Evolutionary conservation across 768 basidiomycete species (phyloP).

Genomic region (Tremella mesenterica): DNA sequence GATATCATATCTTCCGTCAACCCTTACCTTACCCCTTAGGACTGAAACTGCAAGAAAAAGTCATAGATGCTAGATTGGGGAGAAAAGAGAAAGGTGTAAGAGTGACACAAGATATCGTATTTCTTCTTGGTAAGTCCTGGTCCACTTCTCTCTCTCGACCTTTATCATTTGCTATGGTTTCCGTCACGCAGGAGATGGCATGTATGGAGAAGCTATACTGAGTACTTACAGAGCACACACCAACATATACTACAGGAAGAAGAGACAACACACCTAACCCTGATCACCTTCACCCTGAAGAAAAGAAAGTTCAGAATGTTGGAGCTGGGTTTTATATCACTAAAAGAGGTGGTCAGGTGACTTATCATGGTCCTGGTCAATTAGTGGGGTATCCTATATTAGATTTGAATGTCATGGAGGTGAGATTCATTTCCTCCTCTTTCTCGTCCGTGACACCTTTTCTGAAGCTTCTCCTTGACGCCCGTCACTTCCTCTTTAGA

Average conservation of each 20-base stretch:
- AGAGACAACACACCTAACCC: slow-evolving; percentile 52
- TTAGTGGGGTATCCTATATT: slow-evolving; percentile 90
- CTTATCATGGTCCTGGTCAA: slow-evolving; percentile 96
- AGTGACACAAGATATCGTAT: slow-evolving; percentile 36
- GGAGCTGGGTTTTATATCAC: slow-evolving; percentile 84
- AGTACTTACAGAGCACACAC: slow-evolving; percentile 59
- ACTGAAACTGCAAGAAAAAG: slow-evolving; percentile 44
- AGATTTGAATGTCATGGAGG: slow-evolving; percentile 71
- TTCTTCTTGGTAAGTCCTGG: slow-evolving; percentile 38
- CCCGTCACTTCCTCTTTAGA: too few relatives aligned
- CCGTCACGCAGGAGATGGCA: background rate
- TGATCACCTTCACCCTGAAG: slow-evolving; percentile 55
- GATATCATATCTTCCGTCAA: slow-evolving; percentile 64
- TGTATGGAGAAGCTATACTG: background rate
- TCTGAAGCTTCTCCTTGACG: too few relatives aligned
- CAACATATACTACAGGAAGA: slow-evolving; percentile 91
- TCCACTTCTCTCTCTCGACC: background rate
- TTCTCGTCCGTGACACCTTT: too few relatives aligned
- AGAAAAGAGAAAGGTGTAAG: slow-evolving; percentile 11
- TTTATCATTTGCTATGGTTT: background rate
- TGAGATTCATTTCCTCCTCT: slow-evolving; percentile 53
- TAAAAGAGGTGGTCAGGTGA: slow-evolving; percentile 81
- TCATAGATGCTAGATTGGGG: slow-evolving; percentile 31
- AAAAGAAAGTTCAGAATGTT: slow-evolving; percentile 56
- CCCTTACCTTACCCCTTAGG: slow-evolving; percentile 63